phyloP scores from a whole-genome alignment of 1,284 basidiomycete species.

The Mycena sp. region DNA sequence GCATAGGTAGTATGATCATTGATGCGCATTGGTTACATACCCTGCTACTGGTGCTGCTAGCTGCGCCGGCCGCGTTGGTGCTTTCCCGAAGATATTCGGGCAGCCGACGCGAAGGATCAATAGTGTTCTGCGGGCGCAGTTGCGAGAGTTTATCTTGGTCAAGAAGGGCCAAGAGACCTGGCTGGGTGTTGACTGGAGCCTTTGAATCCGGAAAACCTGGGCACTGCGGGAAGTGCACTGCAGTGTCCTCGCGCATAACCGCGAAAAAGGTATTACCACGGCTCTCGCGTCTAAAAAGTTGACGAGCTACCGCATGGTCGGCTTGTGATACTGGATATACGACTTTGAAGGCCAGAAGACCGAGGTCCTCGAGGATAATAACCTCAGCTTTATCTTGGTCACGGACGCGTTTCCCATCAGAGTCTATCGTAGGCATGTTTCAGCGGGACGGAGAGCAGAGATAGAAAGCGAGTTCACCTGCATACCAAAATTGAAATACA shows the following conservation, averaged over 20 bases:
- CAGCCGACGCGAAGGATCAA: slow-evolving; percentile 29
- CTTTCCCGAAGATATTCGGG: slow-evolving; percentile 15
- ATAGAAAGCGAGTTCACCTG: slow-evolving; percentile 7
- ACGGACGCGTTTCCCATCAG: slow-evolving; percentile 13
- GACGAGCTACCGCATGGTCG: slow-evolving; percentile 1
- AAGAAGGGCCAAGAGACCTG: background rate
- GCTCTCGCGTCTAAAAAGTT: background rate
- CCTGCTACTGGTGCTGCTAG: slow-evolving; percentile 4
- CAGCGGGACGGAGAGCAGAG: background rate
- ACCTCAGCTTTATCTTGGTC: slow-evolving; percentile 8
- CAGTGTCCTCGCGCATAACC: slow-evolving; percentile 17
- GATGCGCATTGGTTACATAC: background rate
- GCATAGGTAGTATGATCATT: background rate
- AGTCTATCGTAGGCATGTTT: slow-evolving; percentile 10
- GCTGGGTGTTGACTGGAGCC: background rate
- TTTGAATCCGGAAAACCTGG: background rate
- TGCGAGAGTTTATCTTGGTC: slow-evolving; percentile 12
- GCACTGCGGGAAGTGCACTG: slow-evolving; percentile 19
- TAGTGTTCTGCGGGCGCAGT: background rate
- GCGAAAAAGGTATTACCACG: slow-evolving; percentile 12
- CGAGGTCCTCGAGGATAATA: background rate
- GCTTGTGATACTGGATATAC: slow-evolving; percentile 17
- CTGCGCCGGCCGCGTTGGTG: slow-evolving; percentile 3
- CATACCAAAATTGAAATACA: slow-evolving; percentile 31
- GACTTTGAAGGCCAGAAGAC: slow-evolving; percentile 9